phyloP scores from a whole-genome alignment of 805 yeast species.

The Kockiozyma suomiensis region DNA sequence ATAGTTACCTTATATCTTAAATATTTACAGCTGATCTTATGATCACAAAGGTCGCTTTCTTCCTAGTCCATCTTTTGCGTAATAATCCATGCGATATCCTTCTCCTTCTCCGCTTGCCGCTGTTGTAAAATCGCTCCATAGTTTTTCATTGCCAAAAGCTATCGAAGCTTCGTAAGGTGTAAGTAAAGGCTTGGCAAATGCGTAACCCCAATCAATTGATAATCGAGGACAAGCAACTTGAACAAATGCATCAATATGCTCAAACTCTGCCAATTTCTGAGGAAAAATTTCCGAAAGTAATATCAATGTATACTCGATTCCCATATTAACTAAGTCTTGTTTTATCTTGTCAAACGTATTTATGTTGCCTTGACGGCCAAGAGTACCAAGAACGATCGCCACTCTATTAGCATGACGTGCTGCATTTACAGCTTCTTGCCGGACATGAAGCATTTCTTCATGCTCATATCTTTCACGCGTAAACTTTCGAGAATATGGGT shows the following conservation, averaged over 20 bases:
- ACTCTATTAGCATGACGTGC: conserved; percentile 59
- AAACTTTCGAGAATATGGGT: conserved; percentile 90
- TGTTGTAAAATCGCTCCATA: conserved; percentile 54
- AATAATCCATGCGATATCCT: conserved; percentile 95
- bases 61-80: conserved; percentile 69
- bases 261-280: conserved; percentile 85
- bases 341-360: conserved; percentile 72
- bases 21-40: neutral
- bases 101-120: conserved; percentile 30
- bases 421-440: conserved; percentile 68
- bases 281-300: conserved; percentile 93
- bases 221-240: conserved; percentile 97
- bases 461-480: conserved; percentile 89
- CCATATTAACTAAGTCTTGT: conserved; percentile 52
- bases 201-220: conserved; percentile 98
- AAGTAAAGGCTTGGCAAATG: conserved; percentile 84
- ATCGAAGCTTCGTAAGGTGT: conserved; percentile 98
- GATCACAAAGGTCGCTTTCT: conserved; percentile 14
- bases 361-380: conserved; percentile 94
- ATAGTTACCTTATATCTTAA: too few relatives aligned
- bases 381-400: conserved; percentile 87
- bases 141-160: conserved; percentile 69
- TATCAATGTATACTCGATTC: conserved; percentile 74
- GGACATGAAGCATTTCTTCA: conserved; percentile 70
- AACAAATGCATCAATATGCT: conserved; percentile 90